A percentile compares a stretch with the other conserved stretches of the same genome.
These are phyloP conservation scores for Colletotrichum magnum DNA, from an alignment of 2,329 filamentous ascomycete species.

Conservation along the genomic window DNA sequence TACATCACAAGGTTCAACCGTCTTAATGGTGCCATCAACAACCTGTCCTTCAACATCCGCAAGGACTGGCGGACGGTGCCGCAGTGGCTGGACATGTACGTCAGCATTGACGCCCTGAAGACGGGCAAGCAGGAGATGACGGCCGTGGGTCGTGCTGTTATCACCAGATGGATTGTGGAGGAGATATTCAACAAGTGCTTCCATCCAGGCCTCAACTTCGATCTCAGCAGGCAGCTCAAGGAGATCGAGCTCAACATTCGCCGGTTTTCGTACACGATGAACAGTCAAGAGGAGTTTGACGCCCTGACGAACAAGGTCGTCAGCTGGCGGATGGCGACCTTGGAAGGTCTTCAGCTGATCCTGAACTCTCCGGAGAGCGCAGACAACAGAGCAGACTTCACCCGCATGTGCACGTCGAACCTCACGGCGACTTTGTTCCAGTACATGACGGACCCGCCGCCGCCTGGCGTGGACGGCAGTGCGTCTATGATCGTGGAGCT, in stretches of 20 bases:
- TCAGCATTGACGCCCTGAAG: constrained; percentile 87
- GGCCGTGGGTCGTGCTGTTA: constrained; percentile 88
- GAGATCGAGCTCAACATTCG: constrained; percentile 90
- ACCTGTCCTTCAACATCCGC: constrained; percentile 94
- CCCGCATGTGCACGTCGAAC: constrained; percentile 76
- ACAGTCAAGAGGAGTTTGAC: constrained; percentile 89
- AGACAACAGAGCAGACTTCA: constrained; percentile 78
- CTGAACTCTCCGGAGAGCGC: constrained; percentile 76
- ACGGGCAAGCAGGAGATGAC: constrained; percentile 99
- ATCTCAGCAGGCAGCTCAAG: constrained; percentile 85
- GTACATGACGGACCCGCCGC: constrained; percentile 82
- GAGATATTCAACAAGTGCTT: constrained; percentile 94
- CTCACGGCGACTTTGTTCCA: constrained; percentile 79
- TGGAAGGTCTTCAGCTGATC: constrained; percentile 86
- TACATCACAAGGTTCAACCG: constrained; percentile 91
- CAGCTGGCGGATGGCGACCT: constrained; percentile 92
- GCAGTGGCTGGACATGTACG: constrained; percentile 81
- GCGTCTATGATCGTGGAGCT: constrained; percentile 94
- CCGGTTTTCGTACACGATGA: constrained; percentile 78
- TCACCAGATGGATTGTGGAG: constrained; percentile 90
- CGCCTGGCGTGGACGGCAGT: constrained; percentile 86
- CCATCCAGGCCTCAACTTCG: constrained; percentile 86
- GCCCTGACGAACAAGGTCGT: constrained; percentile 89
- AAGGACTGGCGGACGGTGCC: constrained; percentile 93
- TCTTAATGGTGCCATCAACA: constrained; percentile 93